Base-by-base conservation (phyloP, 2,329 filamentous ascomycete species). In the Alternaria gaisen region DNA sequence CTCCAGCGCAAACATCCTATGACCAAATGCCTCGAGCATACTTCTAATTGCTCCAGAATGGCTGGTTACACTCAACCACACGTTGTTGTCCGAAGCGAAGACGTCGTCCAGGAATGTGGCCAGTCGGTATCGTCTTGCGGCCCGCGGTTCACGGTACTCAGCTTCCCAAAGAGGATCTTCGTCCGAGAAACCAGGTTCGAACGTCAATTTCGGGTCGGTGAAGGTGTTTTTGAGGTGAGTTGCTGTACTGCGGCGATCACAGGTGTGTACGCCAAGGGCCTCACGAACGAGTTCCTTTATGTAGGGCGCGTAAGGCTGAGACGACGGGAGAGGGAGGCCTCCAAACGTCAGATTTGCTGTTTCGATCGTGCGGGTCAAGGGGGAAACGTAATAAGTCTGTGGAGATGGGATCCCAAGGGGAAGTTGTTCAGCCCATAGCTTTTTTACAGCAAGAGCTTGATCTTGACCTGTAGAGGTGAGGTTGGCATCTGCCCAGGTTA, bases 221-320 rank as follows among this genome's bases (percentile, higher is more conserved):
- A 86, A 86, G 0, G 80, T 76, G 0, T 75, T 61, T 3, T 76
- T 74, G 60, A 91, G 86, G 52, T 83, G 78, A 1, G 83, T 80
- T 61, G 80, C 83, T 60, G 80, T 83, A 16, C 83, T 84, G 16
- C 90, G 83, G 26, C 85, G 83, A 75, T 92, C 88, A 72, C 90
- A 92, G 0, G 89, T 91, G 70, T 91, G 90, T 18, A 88, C 84
- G 52, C 86, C 88, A 51, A 91, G 85, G 3, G 85, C 85, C 76
- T 92, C 90, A 32, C 89, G 83, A 63, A 91, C 80, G 30, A 86
- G 76, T 72, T 91, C 90, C 76, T 90, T 90, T 60, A 91, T 80
- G 6, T 82, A 77, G 0, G 88, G 89, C 3, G 75, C 76, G 69
- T 90, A 91, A 0, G 82, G 82, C 11, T 74, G 73, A 2, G 79